Base-by-base conservation (phyloP, 108 stramenopile genomes). In the Bacterosira constricta region DNA sequence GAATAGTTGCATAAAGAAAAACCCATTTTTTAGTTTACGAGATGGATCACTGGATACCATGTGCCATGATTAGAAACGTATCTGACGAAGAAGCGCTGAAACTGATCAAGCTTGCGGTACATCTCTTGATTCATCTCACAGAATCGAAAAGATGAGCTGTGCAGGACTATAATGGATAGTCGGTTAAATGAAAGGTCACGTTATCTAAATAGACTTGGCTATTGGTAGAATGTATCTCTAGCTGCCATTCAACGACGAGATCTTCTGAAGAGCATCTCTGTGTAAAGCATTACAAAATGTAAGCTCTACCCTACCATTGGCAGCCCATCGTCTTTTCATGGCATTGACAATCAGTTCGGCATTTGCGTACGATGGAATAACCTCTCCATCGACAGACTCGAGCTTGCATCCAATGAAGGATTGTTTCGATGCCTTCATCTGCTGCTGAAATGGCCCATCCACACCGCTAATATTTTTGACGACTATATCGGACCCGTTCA, bases 311-410 rank as follows among this genome's bases (percentile, higher is more conserved):
- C 71, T 50, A n/a, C 58, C 63, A 49, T 88, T 85, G 20, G 71
- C 32, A 25, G 82, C 80, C 93, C 93, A 95, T 51, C 85, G 84
- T 76, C 91, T 75, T 20, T 75, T 71, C 81, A 95, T 79, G 1
- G 89, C 89, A 74, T 80, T 91, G 30, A 72, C 46, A 2, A 92
- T 89, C 36, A 95, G 77, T 47, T 87, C 75, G 10, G 86, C 39
- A 15, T 77, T 86, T 21, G 85, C 89, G 76, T 92, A 95, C 4
- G 86, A 84, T 4, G 93, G 93, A 9, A 95, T 84, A 66, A 86
- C 74, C 41, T 95, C 85, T 18, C 88, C 90, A 72, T 91, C 88
- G 13, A 92, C 55, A n/a, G 89, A 86, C 38, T 90, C 88, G 32
- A 95, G 75, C 5, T 70, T 66, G 12, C 68, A 78, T 21, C 84